phyloP scores from a whole-genome alignment of 345 rosid genomes.

The Corchorus olitorius region DNA sequence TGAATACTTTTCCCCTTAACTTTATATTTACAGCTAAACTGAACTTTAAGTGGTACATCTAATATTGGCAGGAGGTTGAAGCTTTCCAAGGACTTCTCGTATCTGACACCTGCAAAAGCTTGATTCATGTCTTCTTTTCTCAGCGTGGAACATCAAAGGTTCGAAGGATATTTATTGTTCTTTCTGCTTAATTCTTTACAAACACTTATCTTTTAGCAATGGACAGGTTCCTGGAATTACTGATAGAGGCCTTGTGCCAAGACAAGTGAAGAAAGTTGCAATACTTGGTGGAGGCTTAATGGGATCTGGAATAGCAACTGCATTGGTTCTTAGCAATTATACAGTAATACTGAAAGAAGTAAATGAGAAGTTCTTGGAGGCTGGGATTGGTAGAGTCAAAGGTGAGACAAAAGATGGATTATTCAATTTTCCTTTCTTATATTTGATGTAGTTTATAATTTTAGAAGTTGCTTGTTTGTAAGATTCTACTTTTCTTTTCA shows the following conservation, averaged over 20 bases:
- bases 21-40: constrained; percentile 9
- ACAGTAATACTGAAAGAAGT: constrained; percentile 89
- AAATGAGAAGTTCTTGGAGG: constrained; percentile 80
- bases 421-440: not conserved
- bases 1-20: constrained; percentile 12
- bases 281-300: constrained; percentile 94
- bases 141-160: constrained; percentile 93
- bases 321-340: constrained; percentile 77
- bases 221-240: constrained; percentile 87
- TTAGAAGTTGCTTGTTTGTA: constrained; percentile 19
- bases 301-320: constrained; percentile 99
- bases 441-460: constrained; percentile 7
- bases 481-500: constrained; percentile 20
- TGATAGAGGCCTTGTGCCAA: constrained; percentile 72
- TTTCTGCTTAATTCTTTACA: constrained; percentile 5
- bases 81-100: constrained; percentile 56
- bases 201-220: constrained; percentile 16
- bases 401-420: constrained; percentile 40
- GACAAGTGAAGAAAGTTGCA: constrained; percentile 77
- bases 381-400: constrained; percentile 83
- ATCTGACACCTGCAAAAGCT: constrained; percentile 77
- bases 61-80: constrained; percentile 68
- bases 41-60: constrained; percentile 14
- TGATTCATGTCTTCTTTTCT: constrained; percentile 89
- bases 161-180: constrained; percentile 14